These are phyloP conservation scores for Dichotomopilus funicola DNA, from an alignment of 2,329 filamentous ascomycete genomes.

Conservation along the genomic window DNA sequence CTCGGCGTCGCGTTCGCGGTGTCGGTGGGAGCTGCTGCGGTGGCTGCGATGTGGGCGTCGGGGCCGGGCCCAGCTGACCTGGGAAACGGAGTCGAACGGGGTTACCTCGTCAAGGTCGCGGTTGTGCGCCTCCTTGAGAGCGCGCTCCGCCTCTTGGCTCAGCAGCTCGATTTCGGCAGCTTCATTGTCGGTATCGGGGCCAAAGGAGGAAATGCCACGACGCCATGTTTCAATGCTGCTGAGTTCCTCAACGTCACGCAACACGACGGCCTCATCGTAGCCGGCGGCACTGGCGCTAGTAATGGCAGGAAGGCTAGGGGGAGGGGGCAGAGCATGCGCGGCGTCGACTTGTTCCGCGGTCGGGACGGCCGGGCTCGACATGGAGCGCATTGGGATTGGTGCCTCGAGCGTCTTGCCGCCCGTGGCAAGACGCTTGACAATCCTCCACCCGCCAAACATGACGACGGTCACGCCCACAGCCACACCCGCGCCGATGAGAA, in stretches of 20 bases:
- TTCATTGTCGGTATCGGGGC: constrained; percentile 40
- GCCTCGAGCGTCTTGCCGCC: constrained; percentile 24
- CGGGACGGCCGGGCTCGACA: constrained; percentile 2
- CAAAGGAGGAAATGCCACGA: constrained; percentile 46
- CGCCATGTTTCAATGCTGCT: constrained; percentile 54
- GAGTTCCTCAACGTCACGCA: constrained; percentile 45
- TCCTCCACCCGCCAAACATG: constrained; percentile 94
- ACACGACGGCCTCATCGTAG: constrained; percentile 50
- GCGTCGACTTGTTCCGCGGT: constrained; percentile 7
- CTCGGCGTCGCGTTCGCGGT: constrained; percentile 2
- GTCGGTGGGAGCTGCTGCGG: constrained; percentile 10
- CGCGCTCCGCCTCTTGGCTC: constrained; percentile 47
- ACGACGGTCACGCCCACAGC: constrained; percentile 91
- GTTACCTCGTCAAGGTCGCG: constrained; percentile 25
- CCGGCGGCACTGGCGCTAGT: constrained; percentile 13
- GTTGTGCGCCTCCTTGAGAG: constrained; percentile 32
- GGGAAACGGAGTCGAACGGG: constrained; percentile 23
- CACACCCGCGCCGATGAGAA: constrained; percentile 84
- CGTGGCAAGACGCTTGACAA: constrained; percentile 72
- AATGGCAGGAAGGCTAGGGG: too few species aligned
- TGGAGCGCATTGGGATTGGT: constrained; percentile 25
- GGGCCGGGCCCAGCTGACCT: constrained; percentile 24
- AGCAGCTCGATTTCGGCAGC: constrained; percentile 50
- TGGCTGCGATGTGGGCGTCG: constrained; percentile 19
- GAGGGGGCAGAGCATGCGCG: not conserved